Evolutionary conservation across 1,139 yeast species (phyloP).

Genomic region (Diutina rugosa): DNA sequence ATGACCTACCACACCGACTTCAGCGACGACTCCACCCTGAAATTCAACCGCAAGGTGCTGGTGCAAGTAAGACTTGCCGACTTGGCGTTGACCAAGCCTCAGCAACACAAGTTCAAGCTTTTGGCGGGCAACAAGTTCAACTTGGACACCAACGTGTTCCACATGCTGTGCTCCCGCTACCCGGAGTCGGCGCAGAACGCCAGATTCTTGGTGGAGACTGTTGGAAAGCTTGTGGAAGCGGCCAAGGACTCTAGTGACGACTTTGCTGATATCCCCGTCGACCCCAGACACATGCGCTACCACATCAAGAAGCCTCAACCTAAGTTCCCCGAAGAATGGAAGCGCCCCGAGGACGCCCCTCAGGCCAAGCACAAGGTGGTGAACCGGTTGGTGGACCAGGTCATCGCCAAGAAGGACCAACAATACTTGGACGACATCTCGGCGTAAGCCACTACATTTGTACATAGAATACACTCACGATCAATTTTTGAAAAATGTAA

Average conservation of each 20-base stretch:
- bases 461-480: background rate
- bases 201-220: conserved; percentile 51
- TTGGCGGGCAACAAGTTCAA: conserved; percentile 74
- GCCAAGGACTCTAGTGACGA: conserved; percentile 49
- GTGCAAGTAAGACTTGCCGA: conserved; percentile 41
- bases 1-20: conserved; percentile 65
- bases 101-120: conserved; percentile 63
- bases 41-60: conserved; percentile 54
- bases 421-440: conserved; percentile 15
- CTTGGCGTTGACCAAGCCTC: conserved; percentile 37
- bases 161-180: conserved; percentile 50
- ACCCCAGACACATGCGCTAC: conserved; percentile 37
- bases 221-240: conserved; percentile 47
- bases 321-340: conserved; percentile 75
- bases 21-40: conserved; percentile 53
- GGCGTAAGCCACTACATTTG: conserved; percentile 8
- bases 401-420: conserved; percentile 20
- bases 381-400: conserved; percentile 20
- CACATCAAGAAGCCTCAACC: conserved; percentile 26
- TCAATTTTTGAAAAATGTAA: background rate
- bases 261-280: conserved; percentile 72
- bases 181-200: conserved; percentile 82
- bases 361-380: conserved; percentile 20
- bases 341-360: conserved; percentile 61
- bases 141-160: conserved; percentile 41